Base-by-base conservation (phyloP, 1,139 yeast species). In the Scheffersomyces titani region DNA sequence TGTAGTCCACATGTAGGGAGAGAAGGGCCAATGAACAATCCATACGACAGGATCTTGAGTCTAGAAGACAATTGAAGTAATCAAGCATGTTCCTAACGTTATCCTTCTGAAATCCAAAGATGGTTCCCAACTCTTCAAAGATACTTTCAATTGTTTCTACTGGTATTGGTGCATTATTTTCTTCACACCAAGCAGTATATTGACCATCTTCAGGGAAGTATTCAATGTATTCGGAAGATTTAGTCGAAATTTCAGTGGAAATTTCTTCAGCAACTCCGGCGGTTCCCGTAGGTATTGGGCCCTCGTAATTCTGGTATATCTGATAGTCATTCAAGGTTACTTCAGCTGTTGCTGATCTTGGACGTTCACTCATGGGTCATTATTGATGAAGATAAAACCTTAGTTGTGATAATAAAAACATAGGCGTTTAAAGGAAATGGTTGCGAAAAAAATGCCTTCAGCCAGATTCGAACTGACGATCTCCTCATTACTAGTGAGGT, bases 401-500 rank as follows among this genome's bases (percentile, higher is more conserved):
- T 16, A 20, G n/a, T 18, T 22, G 40, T 19, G 16, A 49, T 49
- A 18, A 22, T 6, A 30, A 51, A 51, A 51, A 19, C 2, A n/a
- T 51, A 19, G 19, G 47, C 49, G 18, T 50, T 45, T 48, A 22
- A 52, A 40, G 47, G 16, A 30, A 30, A 30, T 30, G 40, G 40
- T 30, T 30, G 40, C 40, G 7, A 22, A 56, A 63, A 60, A 65
- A 67, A 62, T 86, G 90, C 89, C 88, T 84, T 83, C 87, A 84
- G 84, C 86, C 89, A 86, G 90, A 86, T 79, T 87, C 87, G 91
- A 87, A 87, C 91, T 86, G 89, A 85, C 87, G 91, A 87, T 87
- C 91, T 87, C 89, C 86, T 86, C 91, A 87, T 87, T 87, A 87
- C 91, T 87, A 87, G 92, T 87, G 91, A 86, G 86, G 89, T 89